These are phyloP conservation scores for Meyerozyma carpophila DNA, from an alignment of 1,139 yeast species.

Conservation along the genomic window DNA sequence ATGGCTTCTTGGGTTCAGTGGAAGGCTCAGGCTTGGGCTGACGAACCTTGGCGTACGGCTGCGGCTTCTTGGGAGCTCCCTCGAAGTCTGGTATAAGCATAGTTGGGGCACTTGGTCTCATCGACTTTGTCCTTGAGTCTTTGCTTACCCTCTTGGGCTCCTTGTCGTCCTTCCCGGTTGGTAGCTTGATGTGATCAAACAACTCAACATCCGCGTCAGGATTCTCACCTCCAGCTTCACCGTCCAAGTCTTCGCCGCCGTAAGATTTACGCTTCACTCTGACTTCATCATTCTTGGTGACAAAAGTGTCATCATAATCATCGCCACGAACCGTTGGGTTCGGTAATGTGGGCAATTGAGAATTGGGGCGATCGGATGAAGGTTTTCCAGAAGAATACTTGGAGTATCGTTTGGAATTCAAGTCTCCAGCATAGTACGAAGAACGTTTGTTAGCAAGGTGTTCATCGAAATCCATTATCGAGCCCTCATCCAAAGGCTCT, in stretches of 20 bases:
- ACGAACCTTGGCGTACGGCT: constrained; percentile 25
- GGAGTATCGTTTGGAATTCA: constrained; percentile 15
- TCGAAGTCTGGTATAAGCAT: constrained; percentile 32
- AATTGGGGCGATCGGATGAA: constrained; percentile 22
- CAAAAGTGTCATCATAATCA: constrained; percentile 30
- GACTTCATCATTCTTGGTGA: constrained; percentile 25
- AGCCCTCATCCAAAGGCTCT: constrained; percentile 32
- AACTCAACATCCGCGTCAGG: constrained; percentile 23
- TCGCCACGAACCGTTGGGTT: constrained; percentile 9
- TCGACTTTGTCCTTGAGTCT: constrained; percentile 17
- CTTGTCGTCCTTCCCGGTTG: constrained; percentile 13
- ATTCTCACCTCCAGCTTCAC: constrained; percentile 11
- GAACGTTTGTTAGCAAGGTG: constrained; percentile 36
- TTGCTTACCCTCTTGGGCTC: constrained; percentile 5
- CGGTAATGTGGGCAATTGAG: constrained; percentile 32
- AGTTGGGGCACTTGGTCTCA: constrained; percentile 32
- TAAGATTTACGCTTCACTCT: constrained; percentile 11
- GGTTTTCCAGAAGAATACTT: constrained; percentile 18
- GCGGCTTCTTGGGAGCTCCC: constrained; percentile 11
- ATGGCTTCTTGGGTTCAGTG: constrained; percentile 17
- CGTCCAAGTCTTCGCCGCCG: not conserved
- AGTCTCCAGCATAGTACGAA: constrained; percentile 26
- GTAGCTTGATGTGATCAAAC: constrained; percentile 43
- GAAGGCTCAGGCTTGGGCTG: constrained; percentile 9
- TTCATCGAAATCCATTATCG: constrained; percentile 40